Conservation (phyloP, 495 filamentous ascomycete species). For the Aspergillus homomorphus region DNA sequence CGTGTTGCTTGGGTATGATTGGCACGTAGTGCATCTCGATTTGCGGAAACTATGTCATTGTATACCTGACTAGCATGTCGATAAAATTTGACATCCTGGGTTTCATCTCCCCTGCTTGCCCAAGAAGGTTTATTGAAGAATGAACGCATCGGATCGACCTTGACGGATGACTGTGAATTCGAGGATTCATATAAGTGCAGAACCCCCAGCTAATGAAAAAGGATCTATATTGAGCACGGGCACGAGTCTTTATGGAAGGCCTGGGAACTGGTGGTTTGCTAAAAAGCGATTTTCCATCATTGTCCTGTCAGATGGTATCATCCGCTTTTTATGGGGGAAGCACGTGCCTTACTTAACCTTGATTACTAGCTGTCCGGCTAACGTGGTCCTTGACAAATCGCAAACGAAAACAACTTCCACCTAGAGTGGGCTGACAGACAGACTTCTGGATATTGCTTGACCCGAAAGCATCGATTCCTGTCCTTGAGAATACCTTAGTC, state of each 20-base stretch:
- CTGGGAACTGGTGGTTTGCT: too few species aligned
- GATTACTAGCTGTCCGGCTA: too few species aligned
- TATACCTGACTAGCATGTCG: constrained; percentile 64
- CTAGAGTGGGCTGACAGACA: background rate
- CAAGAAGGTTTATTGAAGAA: constrained; percentile 69
- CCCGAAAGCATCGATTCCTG: background rate
- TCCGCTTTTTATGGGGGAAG: background rate
- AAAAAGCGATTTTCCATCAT: too few species aligned
- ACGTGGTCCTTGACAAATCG: too few species aligned
- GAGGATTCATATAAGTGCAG: background rate
- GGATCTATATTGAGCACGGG: too few species aligned
- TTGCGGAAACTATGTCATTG: constrained; percentile 55
- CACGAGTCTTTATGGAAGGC: too few species aligned
- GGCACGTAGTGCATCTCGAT: constrained; percentile 29
- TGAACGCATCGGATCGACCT: constrained; percentile 44
- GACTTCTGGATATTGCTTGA: background rate
- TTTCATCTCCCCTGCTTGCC: constrained; percentile 41
- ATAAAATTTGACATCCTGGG: constrained; percentile 59
- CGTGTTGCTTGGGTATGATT: constrained; percentile 9
- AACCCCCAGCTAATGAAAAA: background rate
- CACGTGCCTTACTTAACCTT: background rate
- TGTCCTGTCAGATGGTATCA: too few species aligned
- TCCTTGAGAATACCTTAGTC: background rate
- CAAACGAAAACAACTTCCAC: too few species aligned
- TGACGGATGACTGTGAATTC: background rate